Conservation (phyloP, 441 rosid species). For the Adansonia gregorii region DNA sequence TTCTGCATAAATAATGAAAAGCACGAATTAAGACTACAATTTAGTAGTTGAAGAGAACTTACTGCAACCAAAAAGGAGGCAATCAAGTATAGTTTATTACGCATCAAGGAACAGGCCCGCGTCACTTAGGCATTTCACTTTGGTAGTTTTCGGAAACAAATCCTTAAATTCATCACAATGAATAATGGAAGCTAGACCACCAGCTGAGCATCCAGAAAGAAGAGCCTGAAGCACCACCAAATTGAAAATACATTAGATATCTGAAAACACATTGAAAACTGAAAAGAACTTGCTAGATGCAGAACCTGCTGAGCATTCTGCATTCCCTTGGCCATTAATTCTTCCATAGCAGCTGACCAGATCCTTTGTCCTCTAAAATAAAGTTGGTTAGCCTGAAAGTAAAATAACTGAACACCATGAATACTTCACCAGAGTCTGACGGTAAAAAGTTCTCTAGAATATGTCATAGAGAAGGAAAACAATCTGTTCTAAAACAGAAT, state of each 20-base stretch:
- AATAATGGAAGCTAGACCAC: conserved; percentile 53
- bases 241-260: neutral
- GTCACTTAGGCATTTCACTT: conserved; percentile 58
- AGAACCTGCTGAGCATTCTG: conserved; percentile 58
- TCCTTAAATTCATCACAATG: conserved; percentile 52
- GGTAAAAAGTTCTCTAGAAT: neutral
- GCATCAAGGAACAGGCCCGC: conserved; percentile 56
- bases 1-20: conserved; percentile 32
- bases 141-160: conserved; percentile 39
- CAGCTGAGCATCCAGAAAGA: conserved; percentile 63
- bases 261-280: neutral
- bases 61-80: conserved; percentile 1
- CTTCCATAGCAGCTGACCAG: conserved; percentile 67
- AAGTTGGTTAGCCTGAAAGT: conserved; percentile 44
- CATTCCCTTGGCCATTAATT: conserved; percentile 64
- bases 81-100: conserved; percentile 32
- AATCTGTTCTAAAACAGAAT: neutral
- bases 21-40: conserved; percentile 12
- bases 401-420: conserved; percentile 9
- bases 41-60: neutral
- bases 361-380: conserved; percentile 70
- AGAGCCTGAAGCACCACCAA: conserved; percentile 40
- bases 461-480: neutral
- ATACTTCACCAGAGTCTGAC: neutral
- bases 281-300: conserved; percentile 23